These are phyloP conservation scores for Conidiobolus incongruus DNA, from an alignment of 371 early-diverging fungal species.

Conservation along the genomic window DNA sequence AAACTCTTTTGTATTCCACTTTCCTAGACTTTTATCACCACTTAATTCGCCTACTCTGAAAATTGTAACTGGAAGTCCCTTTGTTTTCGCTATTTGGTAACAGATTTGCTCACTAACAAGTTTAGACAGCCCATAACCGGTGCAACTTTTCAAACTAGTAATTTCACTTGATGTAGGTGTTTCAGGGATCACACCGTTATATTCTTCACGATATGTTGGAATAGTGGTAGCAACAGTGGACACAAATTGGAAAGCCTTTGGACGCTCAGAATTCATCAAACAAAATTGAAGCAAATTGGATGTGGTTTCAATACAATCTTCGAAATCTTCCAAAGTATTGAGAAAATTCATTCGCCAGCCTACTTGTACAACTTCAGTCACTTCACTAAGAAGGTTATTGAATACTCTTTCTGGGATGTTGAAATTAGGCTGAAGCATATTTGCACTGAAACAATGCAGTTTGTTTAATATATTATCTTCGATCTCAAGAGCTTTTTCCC, in stretches of 20 bases:
- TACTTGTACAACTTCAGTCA: conserved; percentile 3
- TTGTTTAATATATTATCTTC: too few species aligned
- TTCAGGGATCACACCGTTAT: too few species aligned
- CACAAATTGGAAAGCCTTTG: conserved; percentile 1
- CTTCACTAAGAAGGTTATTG: conserved; percentile 8
- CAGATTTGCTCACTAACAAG: conserved; percentile 12
- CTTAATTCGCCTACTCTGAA: conserved; percentile 17
- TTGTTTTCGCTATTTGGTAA: conserved; percentile 7
- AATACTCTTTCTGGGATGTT: conserved; percentile 8
- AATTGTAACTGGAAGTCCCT: conserved; percentile 12
- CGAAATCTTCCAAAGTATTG: neutral
- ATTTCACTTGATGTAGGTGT: too few species aligned
- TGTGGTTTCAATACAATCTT: neutral
- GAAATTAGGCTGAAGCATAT: conserved; percentile 6
- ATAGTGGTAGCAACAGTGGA: conserved; percentile 5
- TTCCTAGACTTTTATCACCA: conserved; percentile 13
- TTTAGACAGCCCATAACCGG: conserved; percentile 19
- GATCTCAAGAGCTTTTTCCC: neutral
- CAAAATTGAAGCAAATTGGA: neutral
- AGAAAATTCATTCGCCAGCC: conserved; percentile 7
- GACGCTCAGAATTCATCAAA: neutral
- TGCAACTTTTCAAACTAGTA: too few species aligned
- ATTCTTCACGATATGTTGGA: too few species aligned
- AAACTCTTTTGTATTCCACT: conserved; percentile 18
- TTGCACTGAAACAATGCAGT: neutral